A percentile compares a stretch with the other conserved stretches of the same genome.
Evolutionary conservation across 345 rosid genomes (phyloP).

Genomic region (Syzygium grande): DNA sequence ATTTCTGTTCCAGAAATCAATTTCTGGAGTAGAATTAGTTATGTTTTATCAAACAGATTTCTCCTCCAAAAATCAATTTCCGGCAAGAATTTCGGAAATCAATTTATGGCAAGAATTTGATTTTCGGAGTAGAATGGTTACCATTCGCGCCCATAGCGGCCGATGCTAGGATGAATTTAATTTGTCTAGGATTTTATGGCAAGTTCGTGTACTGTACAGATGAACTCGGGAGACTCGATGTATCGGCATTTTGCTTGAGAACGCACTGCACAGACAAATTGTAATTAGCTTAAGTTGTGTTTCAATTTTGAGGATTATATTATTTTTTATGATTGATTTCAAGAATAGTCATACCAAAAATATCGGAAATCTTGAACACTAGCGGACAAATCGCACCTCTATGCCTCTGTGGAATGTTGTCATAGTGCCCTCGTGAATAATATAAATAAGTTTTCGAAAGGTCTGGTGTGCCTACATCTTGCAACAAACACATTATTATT

Average conservation of each 20-base stretch:
- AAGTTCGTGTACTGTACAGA: background rate
- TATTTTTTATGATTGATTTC: background rate
- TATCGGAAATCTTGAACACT: background rate
- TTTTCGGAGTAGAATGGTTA: too few species aligned
- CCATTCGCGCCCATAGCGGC: too few species aligned
- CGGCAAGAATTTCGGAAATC: too few species aligned
- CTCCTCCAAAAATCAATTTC: too few species aligned
- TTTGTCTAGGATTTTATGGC: background rate
- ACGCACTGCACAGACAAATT: background rate
- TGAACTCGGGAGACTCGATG: background rate
- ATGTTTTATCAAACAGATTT: too few species aligned
- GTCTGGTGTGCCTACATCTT: background rate
- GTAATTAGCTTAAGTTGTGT: background rate
- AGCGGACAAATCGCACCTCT: background rate
- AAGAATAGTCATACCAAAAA: background rate
- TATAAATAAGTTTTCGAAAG: background rate
- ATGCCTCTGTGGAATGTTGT: background rate
- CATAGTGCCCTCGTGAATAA: background rate
- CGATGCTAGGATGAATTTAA: accelerated
- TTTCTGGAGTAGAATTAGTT: too few species aligned
- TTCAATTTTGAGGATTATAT: background rate
- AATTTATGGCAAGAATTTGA: too few species aligned
- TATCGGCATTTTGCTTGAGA: background rate
- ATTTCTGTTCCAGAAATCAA: too few species aligned
- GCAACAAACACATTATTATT: background rate